These are phyloP conservation scores for Salicornia ramosissima DNA, from an alignment of 148 eudicot species.

Conservation along the genomic window DNA sequence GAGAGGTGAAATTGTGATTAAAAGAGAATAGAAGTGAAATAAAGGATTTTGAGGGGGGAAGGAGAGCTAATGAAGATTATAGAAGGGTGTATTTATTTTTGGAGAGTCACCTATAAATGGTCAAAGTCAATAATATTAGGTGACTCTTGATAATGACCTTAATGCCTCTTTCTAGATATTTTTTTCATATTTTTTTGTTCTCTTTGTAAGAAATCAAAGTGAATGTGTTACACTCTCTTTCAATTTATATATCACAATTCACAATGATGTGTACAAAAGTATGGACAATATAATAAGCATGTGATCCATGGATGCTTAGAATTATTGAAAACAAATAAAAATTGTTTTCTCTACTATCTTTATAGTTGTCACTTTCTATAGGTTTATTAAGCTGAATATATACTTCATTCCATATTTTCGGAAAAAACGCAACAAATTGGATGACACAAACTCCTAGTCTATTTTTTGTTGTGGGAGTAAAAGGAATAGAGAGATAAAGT, in stretches of 20 bases:
- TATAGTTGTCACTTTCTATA: no score
- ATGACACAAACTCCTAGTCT: no score
- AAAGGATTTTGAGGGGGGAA: background rate
- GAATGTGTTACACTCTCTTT: background rate
- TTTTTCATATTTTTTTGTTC: background rate
- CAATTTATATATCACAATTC: background rate
- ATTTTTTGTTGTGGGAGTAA: no score
- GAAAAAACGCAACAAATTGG: no score
- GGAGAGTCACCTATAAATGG: slow-evolving; percentile 24
- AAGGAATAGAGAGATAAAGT: no score
- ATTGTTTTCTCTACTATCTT: no score
- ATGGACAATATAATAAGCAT: background rate
- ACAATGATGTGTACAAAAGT: background rate
- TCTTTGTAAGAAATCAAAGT: background rate
- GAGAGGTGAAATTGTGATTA: background rate
- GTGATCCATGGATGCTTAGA: no score
- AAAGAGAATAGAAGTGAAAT: background rate
- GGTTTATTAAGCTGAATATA: no score
- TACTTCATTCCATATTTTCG: no score
- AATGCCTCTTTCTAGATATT: background rate
- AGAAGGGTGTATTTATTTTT: slow-evolving; percentile 27
- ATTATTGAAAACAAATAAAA: no score
- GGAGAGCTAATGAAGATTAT: background rate
- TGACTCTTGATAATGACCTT: slow-evolving; percentile 29
- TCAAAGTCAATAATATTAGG: slow-evolving; percentile 36